phyloP scores from a whole-genome alignment of 805 yeast species.

The Saturnispora serradocipensis region DNA sequence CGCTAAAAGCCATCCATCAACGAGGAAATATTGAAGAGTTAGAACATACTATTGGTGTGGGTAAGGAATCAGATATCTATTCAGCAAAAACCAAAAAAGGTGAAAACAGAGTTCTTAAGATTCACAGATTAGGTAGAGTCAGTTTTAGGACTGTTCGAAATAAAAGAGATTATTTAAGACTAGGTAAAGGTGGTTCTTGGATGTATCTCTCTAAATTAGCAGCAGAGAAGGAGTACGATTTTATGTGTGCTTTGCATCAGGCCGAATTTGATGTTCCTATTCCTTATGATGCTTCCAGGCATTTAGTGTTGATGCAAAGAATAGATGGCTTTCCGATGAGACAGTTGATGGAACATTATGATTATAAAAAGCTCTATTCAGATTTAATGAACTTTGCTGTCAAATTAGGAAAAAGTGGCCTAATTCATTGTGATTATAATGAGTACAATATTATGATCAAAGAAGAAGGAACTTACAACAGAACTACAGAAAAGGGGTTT shows the following conservation, averaged over 20 bases:
- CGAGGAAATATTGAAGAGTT: slow-evolving; percentile 66
- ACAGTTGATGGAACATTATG: slow-evolving; percentile 59
- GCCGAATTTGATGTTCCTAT: slow-evolving; percentile 81
- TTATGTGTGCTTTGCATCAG: slow-evolving; percentile 65
- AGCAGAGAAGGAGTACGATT: slow-evolving; percentile 86
- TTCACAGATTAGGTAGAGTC: slow-evolving; percentile 89
- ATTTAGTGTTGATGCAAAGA: slow-evolving; percentile 87
- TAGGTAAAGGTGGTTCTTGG: slow-evolving; percentile 76
- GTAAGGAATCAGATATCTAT: slow-evolving; percentile 94
- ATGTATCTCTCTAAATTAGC: slow-evolving; percentile 85
- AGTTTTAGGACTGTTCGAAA: slow-evolving; percentile 89
- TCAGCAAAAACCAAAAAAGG: slow-evolving; percentile 66
- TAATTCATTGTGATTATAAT: slow-evolving; percentile 95
- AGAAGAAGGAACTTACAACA: slow-evolving; percentile 40
- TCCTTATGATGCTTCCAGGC: slow-evolving; percentile 86
- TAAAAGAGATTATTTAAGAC: slow-evolving; percentile 82
- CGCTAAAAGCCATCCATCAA: slow-evolving; percentile 74
- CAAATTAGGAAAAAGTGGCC: slow-evolving; percentile 73
- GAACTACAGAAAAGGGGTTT: slow-evolving; percentile 52
- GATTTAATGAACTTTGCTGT: slow-evolving; percentile 84
- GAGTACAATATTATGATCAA: slow-evolving; percentile 90
- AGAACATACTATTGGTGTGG: slow-evolving; percentile 89
- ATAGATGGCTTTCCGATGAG: slow-evolving; percentile 88
- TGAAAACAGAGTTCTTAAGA: slow-evolving; percentile 62
- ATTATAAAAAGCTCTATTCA: slow-evolving; percentile 66